Evolutionary conservation across 306 rosid species (phyloP).

Genomic region (Glycine latifolia): DNA sequence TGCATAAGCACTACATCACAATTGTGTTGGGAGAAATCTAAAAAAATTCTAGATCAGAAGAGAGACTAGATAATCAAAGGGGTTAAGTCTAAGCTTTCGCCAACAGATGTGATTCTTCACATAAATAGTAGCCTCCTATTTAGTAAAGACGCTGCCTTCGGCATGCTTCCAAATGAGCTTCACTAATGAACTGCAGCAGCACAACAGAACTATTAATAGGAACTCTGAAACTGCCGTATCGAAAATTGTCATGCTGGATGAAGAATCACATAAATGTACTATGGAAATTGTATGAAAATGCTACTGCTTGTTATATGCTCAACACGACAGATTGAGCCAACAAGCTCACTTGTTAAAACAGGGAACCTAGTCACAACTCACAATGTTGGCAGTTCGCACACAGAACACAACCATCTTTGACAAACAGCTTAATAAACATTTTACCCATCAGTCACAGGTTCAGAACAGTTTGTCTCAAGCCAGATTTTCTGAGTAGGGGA

Average conservation of each 20-base stretch:
- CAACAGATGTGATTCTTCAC: conserved; percentile 22
- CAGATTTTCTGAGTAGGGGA: background rate
- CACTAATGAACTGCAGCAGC: conserved; percentile 29
- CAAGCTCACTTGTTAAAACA: conserved; percentile 24
- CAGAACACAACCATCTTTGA: conserved; percentile 24
- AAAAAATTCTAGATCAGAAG: conserved; percentile 26
- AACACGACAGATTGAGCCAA: background rate
- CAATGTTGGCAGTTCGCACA: background rate
- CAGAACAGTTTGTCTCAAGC: conserved; percentile 5
- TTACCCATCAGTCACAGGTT: conserved; percentile 4
- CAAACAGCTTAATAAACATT: conserved; percentile 27
- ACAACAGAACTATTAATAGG: background rate
- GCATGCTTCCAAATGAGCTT: conserved; percentile 37
- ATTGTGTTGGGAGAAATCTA: conserved; percentile 7
- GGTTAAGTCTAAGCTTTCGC: conserved; percentile 31
- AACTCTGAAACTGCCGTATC: conserved; percentile 37
- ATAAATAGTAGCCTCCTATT: conserved; percentile 27
- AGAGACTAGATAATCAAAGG: conserved; percentile 22
- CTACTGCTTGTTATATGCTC: background rate
- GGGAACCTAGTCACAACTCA: conserved; percentile 4
- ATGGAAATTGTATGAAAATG: conserved; percentile 12
- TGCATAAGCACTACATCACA: conserved; percentile 31
- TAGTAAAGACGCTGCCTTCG: conserved; percentile 33
- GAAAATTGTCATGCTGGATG: conserved; percentile 21
- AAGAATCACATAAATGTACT: background rate